phyloP scores from a whole-genome alignment of 2,329 filamentous ascomycete genomes.

The Magnaporthiopsis poae region DNA sequence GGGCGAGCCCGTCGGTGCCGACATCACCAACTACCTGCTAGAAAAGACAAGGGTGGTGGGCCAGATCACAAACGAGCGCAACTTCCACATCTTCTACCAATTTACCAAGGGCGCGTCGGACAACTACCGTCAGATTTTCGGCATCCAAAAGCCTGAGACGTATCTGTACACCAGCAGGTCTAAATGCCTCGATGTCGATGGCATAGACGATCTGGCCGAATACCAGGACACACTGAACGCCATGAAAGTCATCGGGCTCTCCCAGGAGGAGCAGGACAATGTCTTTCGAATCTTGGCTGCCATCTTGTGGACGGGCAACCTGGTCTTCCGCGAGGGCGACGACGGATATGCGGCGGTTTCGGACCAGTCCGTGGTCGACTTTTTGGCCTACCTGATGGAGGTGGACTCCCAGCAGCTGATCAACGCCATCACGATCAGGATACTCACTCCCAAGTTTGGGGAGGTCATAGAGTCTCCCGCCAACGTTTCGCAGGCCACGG shows the following conservation, averaged over 20 bases:
- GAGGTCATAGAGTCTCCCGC: constrained; percentile 66
- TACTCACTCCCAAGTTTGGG: constrained; percentile 60
- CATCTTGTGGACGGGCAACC: constrained; percentile 88
- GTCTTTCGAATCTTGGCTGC: constrained; percentile 92
- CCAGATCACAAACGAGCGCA: constrained; percentile 89
- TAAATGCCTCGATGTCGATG: constrained; percentile 87
- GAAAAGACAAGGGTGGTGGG: constrained; percentile 93
- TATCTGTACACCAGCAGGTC: constrained; percentile 90
- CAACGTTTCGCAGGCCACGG: constrained; percentile 74
- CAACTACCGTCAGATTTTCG: constrained; percentile 76
- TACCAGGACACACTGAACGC: constrained; percentile 84
- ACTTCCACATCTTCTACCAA: constrained; percentile 99
- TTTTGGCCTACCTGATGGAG: constrained; percentile 86
- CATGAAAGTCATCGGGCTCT: constrained; percentile 87
- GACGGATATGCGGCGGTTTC: constrained; percentile 75
- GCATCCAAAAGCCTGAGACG: constrained; percentile 81
- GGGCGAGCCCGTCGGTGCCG: constrained; percentile 87
- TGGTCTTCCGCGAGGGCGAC: constrained; percentile 83
- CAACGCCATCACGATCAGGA: constrained; percentile 78
- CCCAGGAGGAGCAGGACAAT: constrained; percentile 81
- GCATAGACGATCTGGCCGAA: constrained; percentile 84
- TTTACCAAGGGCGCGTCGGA: constrained; percentile 91
- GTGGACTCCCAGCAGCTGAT: constrained; percentile 72
- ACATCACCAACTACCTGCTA: constrained; percentile 95
- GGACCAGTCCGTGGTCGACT: constrained; percentile 87